Conservation (phyloP, 2,329 filamentous ascomycete genomes). For the Xylariaceae sp. region DNA sequence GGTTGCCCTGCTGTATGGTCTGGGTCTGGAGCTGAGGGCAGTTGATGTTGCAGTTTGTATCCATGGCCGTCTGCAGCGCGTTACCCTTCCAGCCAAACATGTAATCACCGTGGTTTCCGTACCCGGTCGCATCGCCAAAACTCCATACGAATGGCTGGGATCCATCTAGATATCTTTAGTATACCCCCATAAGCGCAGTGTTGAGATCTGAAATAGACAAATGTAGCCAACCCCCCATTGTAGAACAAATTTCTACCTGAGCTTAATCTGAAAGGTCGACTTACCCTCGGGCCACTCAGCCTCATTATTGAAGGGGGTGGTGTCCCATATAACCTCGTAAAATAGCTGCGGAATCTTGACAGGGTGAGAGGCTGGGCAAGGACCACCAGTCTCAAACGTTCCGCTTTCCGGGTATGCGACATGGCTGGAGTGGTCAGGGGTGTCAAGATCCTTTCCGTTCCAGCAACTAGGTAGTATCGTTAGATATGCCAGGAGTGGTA, state of each 20-base stretch:
- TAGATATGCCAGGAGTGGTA: background rate
- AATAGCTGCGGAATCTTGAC: slow-evolving; percentile 33
- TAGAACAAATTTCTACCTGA: too few relatives aligned
- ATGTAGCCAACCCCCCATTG: too few relatives aligned
- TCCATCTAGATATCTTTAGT: slow-evolving; percentile 24
- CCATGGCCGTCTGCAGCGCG: slow-evolving; percentile 37
- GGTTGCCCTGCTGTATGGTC: slow-evolving; percentile 26
- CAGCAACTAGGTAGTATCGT: slow-evolving; percentile 46
- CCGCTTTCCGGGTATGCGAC: slow-evolving; percentile 48
- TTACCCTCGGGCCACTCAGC: slow-evolving; percentile 24
- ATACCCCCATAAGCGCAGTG: too few relatives aligned
- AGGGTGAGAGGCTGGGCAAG: slow-evolving; percentile 31
- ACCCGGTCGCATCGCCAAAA: slow-evolving; percentile 35
- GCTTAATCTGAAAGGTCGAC: background rate
- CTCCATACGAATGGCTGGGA: slow-evolving; percentile 30
- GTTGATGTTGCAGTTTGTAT: slow-evolving; percentile 37
- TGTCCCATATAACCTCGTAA: slow-evolving; percentile 33
- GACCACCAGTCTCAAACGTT: slow-evolving; percentile 28
- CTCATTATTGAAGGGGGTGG: slow-evolving; percentile 29
- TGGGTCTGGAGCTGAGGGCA: slow-evolving; percentile 24
- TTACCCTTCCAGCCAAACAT: slow-evolving; percentile 41
- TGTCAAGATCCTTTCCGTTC: slow-evolving; percentile 52
- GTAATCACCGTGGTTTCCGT: slow-evolving; percentile 42
- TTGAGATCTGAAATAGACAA: too few relatives aligned
- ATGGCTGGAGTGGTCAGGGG: slow-evolving; percentile 50